Conservation (phyloP, 2,329 filamentous ascomycete genomes). For the Neonectria punicea region DNA sequence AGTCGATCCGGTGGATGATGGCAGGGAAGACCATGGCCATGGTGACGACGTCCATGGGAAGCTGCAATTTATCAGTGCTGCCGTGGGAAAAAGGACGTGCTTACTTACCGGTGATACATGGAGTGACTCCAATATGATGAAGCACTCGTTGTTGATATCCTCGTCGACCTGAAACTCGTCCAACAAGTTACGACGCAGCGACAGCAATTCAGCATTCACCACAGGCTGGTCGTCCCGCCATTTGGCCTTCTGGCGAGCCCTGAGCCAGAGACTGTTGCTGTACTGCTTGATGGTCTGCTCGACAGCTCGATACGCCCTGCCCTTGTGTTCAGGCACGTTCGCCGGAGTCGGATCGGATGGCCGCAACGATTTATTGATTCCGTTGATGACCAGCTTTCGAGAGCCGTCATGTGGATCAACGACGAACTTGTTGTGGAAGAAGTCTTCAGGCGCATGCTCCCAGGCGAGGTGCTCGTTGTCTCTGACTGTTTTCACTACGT, state of each 20-base stretch:
- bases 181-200: conserved; percentile 84
- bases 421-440: conserved; percentile 65
- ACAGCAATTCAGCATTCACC: conserved; percentile 76
- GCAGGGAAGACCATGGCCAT: conserved; percentile 83
- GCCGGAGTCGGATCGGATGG: conserved; percentile 73
- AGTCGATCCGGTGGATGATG: conserved; percentile 85
- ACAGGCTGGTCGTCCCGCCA: conserved; percentile 83
- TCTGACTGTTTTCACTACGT: conserved; percentile 57
- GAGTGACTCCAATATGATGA: conserved; percentile 80
- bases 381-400: conserved; percentile 67
- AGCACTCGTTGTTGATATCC: conserved; percentile 61
- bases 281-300: conserved; percentile 81
- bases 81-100: not conserved
- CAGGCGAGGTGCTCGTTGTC: conserved; percentile 50
- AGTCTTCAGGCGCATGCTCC: conserved; percentile 56
- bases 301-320: conserved; percentile 53
- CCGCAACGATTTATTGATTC: conserved; percentile 66
- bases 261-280: conserved; percentile 79
- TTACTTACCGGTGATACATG: conserved; percentile 77
- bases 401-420: conserved; percentile 71
- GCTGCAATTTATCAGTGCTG: conserved; percentile 52
- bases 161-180: conserved; percentile 71
- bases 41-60: conserved; percentile 75
- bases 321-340: conserved; percentile 58
- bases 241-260: conserved; percentile 58